These are phyloP conservation scores for Lachancea dasiensis DNA, from an alignment of 805 yeast genomes.

Conservation along the genomic window DNA sequence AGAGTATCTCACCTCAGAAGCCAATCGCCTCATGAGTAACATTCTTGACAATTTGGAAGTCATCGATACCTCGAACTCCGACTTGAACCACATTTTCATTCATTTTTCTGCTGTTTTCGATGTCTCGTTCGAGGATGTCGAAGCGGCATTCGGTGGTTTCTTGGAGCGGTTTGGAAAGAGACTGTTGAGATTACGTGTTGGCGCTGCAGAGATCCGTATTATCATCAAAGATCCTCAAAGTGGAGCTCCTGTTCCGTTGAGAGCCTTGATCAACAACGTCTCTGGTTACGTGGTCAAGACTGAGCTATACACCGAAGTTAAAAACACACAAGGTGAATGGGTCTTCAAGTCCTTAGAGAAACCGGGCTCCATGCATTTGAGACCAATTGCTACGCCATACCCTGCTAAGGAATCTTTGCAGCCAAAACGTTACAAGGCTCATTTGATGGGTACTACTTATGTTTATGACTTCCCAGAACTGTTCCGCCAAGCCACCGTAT, in stretches of 20 bases:
- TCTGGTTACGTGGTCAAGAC: conserved; percentile 96
- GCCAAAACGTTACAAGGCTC: conserved; percentile 98
- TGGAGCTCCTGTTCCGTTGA: conserved; percentile 88
- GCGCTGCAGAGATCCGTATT: conserved; percentile 96
- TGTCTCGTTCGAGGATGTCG: conserved; percentile 91
- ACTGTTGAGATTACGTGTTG: conserved; percentile 92
- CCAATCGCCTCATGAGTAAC: conserved; percentile 92
- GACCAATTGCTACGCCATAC: conserved; percentile 93
- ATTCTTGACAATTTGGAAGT: conserved; percentile 92
- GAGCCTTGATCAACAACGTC: conserved; percentile 94
- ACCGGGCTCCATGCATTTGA: conserved; percentile 96
- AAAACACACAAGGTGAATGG: conserved; percentile 92
- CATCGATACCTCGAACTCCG: conserved; percentile 90
- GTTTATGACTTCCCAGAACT: conserved; percentile 98
- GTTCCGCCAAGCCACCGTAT: conserved; percentile 84
- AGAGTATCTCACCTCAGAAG: conserved; percentile 93
- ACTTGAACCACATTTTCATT: conserved; percentile 93
- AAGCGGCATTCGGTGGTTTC: conserved; percentile 96
- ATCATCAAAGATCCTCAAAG: conserved; percentile 86
- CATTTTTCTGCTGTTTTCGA: conserved; percentile 95
- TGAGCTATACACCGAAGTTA: conserved; percentile 90
- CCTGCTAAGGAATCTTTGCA: conserved; percentile 97
- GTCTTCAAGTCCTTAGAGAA: conserved; percentile 90
- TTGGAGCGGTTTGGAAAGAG: conserved; percentile 96
- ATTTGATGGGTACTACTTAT: conserved; percentile 95